Evolutionary conservation across 2,329 filamentous ascomycete genomes (phyloP).

Genomic region (Paraphaeosphaeria minitans): DNA sequence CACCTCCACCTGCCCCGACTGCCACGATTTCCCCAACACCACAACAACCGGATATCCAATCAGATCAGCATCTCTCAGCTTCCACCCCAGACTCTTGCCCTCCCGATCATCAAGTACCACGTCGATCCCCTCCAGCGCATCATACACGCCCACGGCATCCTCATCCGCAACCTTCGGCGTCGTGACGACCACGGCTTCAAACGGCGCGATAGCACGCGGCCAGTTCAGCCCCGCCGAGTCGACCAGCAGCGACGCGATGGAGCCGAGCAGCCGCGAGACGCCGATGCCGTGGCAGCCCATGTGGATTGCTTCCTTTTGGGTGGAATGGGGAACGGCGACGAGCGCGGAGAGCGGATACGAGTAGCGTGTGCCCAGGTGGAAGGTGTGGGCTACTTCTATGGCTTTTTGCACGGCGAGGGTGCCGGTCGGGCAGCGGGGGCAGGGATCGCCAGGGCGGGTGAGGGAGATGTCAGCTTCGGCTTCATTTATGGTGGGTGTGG

Average conservation of each 20-base stretch:
- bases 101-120: conserved; percentile 49
- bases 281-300: conserved; percentile 99
- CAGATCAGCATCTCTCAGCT: conserved; percentile 85
- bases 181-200: conserved; percentile 72
- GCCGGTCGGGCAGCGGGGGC: conserved; percentile 70
- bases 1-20: conserved; percentile 64
- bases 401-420: conserved; percentile 70
- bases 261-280: conserved; percentile 85
- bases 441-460: conserved; percentile 70
- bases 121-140: conserved; percentile 54
- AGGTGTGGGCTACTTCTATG: conserved; percentile 93
- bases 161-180: conserved; percentile 50
- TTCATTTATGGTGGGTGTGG: too few relatives aligned
- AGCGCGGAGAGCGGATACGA: conserved; percentile 72
- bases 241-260: conserved; percentile 76
- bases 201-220: conserved; percentile 86
- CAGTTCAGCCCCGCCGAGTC: conserved; percentile 78
- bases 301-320: conserved; percentile 64
- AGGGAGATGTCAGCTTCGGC: conserved; percentile 64
- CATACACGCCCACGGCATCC: conserved; percentile 66
- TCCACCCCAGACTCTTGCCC: conserved; percentile 73
- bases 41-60: conserved; percentile 86
- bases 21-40: conserved; percentile 65
- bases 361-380: conserved; percentile 90
- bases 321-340: conserved; percentile 55